phyloP scores from a whole-genome alignment of 2,329 filamentous ascomycete species.

The Diaporthe citri region DNA sequence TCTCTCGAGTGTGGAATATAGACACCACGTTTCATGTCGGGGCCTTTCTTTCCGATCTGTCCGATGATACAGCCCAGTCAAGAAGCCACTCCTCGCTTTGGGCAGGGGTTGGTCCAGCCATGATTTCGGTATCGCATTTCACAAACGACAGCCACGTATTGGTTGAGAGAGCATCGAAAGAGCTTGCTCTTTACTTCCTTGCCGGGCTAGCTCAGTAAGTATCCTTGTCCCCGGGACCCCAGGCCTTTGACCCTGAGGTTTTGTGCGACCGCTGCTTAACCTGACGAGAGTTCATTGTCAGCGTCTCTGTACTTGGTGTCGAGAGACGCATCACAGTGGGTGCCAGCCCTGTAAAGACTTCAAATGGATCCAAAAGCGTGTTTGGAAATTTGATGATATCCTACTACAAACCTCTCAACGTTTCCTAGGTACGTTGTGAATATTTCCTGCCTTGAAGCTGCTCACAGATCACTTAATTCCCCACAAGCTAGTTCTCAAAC shows the following conservation, averaged over 20 bases:
- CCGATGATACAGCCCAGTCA: neutral
- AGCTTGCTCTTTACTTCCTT: neutral
- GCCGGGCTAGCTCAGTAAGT: neutral
- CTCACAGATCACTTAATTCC: neutral
- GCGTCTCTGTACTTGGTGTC: neutral
- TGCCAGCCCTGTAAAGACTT: neutral
- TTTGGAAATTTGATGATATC: neutral
- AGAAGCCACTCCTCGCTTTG: neutral
- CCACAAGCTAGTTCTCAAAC: neutral
- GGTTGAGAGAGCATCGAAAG: neutral
- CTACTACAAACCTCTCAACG: neutral
- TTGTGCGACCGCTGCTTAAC: neutral
- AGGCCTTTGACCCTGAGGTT: neutral
- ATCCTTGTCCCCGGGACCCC: neutral
- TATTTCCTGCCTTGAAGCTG: neutral
- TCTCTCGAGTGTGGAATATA: conserved; percentile 3
- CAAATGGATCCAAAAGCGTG: neutral
- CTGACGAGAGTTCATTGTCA: neutral
- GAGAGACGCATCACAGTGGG: neutral
- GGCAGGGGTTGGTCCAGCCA: neutral
- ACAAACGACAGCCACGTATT: neutral
- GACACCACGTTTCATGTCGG: conserved; percentile 23
- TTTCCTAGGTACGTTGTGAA: neutral
- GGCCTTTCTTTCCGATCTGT: neutral
- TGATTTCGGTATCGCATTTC: neutral